A percentile compares a stretch with the other conserved stretches of the same genome.
These are phyloP conservation scores for Tetrahymena borealis DNA, from an alignment of 73 alveolate genomes.

Conservation along the genomic window DNA sequence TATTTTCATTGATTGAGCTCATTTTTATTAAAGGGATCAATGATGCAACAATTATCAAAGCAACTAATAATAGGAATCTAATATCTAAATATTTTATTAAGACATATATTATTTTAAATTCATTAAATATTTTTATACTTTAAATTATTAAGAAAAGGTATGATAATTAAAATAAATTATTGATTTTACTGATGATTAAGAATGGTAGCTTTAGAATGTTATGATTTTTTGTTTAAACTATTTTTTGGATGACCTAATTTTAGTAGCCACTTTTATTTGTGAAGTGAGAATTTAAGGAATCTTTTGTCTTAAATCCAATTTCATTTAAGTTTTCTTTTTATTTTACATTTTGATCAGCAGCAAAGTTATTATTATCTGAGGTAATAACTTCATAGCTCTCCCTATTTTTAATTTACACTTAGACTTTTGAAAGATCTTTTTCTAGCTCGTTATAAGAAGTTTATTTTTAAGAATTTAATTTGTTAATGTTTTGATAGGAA, in stretches of 20 bases:
- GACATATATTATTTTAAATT: too few relatives aligned
- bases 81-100: neutral
- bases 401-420: too few relatives aligned
- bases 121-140: too few relatives aligned
- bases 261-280: neutral
- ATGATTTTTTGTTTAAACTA: neutral
- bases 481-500: too few relatives aligned
- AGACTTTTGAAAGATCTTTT: too few relatives aligned
- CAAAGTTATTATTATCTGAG: too few relatives aligned
- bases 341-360: too few relatives aligned
- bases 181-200: neutral
- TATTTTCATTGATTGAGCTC: neutral
- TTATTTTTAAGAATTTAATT: too few relatives aligned
- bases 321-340: neutral
- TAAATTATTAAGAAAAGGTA: too few relatives aligned
- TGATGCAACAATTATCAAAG: neutral
- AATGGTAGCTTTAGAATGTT: neutral
- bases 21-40: neutral
- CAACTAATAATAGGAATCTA: neutral
- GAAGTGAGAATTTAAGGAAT: neutral
- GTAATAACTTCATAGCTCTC: too few relatives aligned
- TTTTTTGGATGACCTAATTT: neutral
- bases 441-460: too few relatives aligned
- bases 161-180: too few relatives aligned
- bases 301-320: neutral